phyloP scores from a whole-genome alignment of 129 eudicot species.

The Flaveria brownii region DNA sequence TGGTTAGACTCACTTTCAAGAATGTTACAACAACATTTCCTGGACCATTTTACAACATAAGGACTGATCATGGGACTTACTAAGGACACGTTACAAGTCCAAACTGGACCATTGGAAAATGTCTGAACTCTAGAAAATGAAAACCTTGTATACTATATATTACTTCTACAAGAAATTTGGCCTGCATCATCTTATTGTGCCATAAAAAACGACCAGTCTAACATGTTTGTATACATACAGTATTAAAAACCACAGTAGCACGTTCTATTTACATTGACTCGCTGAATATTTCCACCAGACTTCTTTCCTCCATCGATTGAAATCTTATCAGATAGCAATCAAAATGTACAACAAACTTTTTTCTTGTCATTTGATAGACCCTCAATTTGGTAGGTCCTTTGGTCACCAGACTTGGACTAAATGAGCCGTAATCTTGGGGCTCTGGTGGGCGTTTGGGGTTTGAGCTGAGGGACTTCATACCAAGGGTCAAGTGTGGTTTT shows the following conservation, averaged over 20 bases:
- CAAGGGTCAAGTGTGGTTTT: slow-evolving; percentile 59
- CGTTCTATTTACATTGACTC: slow-evolving; percentile 27
- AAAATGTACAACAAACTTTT: not conserved
- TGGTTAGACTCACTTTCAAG: too few relatives aligned
- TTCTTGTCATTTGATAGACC: too few relatives aligned
- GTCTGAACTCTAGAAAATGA: not conserved
- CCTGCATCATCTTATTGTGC: slow-evolving; percentile 22
- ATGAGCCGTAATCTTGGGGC: slow-evolving; percentile 53
- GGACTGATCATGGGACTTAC: too few relatives aligned
- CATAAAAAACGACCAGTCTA: slow-evolving; percentile 17
- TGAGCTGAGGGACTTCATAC: slow-evolving; percentile 53
- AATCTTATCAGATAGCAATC: slow-evolving; percentile 2
- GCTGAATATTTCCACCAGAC: not conserved
- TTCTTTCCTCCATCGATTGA: not conserved
- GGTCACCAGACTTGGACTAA: slow-evolving; percentile 2
- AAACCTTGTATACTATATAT: not conserved
- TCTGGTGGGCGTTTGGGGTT: slow-evolving; percentile 50
- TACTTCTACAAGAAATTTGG: slow-evolving; percentile 30
- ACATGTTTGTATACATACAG: slow-evolving; percentile 23
- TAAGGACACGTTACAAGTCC: too few relatives aligned
- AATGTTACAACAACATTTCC: too few relatives aligned
- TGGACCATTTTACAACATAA: too few relatives aligned
- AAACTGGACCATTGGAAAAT: too few relatives aligned
- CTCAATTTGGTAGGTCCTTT: not conserved
- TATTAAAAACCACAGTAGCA: slow-evolving; percentile 19